A percentile compares a stretch with the other conserved stretches of the same genome.
Evolutionary conservation across 2,329 filamentous ascomycete species (phyloP).

Genomic region (Fusarium falciforme): DNA sequence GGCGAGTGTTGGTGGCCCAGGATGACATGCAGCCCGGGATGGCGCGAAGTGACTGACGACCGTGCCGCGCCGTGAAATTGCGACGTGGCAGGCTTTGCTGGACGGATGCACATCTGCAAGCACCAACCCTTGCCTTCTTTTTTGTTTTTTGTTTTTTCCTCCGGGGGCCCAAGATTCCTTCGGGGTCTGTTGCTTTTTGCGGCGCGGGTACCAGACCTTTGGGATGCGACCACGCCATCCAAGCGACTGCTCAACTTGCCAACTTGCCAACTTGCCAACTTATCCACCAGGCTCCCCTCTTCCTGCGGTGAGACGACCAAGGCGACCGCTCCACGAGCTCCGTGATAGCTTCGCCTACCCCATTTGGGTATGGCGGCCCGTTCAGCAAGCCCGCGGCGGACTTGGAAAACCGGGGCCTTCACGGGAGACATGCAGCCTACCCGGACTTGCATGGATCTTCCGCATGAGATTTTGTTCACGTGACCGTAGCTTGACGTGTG

Average conservation of each 20-base stretch:
- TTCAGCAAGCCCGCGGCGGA: constrained; percentile 33
- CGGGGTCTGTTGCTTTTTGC: constrained; percentile 9
- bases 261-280: background rate
- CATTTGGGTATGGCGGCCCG: constrained; percentile 38
- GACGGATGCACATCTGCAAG: constrained; percentile 27
- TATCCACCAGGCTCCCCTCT: constrained; percentile 7
- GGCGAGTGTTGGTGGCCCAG: constrained; percentile 29
- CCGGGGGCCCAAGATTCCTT: constrained; percentile 5
- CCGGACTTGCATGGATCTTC: constrained; percentile 46
- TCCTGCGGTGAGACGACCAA: background rate
- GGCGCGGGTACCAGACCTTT: constrained; percentile 7
- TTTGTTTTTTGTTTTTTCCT: constrained; percentile 1
- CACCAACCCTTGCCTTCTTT: constrained; percentile 20
- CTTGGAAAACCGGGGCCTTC: constrained; percentile 44
- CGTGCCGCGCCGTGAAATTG: constrained; percentile 46
- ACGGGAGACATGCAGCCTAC: constrained; percentile 50
- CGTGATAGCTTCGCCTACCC: constrained; percentile 35
- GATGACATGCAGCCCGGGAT: constrained; percentile 47
- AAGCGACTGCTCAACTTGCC: constrained; percentile 6
- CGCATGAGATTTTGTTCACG: constrained; percentile 51
- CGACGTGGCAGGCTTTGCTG: constrained; percentile 44
- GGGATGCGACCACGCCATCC: constrained; percentile 9
- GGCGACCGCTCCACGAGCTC: constrained; percentile 23
- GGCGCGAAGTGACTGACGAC: constrained; percentile 42
- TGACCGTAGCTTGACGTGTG: constrained; percentile 49